Evolutionary conservation across 495 filamentous ascomycete genomes (phyloP), one percentile per base, ranked within the genome.

Genomic region (Xylaria palmicola): DNA sequence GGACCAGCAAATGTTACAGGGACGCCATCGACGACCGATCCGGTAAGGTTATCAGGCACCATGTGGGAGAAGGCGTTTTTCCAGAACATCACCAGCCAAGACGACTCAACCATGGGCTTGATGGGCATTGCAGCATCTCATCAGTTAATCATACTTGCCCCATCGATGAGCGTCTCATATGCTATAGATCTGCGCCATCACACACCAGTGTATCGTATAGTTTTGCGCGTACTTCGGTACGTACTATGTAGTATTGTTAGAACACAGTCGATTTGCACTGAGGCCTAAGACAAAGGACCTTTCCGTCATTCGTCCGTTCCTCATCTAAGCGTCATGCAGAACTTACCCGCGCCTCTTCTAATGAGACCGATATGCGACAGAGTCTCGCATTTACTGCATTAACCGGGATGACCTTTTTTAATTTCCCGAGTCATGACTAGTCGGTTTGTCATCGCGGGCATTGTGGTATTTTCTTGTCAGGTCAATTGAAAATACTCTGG

Each of bases 361-460:
- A 55, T 20, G 37, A 55, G 37, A 9, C 34, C 39, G 17, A 17
- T 32, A 27, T 13, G 22, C 39, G 26, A 22, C 24, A 22, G 19
- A 32, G 1, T 27, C 39, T 56, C 53, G 39, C 34, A 34, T 43
- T 12, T 15, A 30, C 39, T 22, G 53, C 51, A 56, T 56, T n/a
- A 44, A 44, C 39, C 53, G 27, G 53, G 27, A 56, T 56, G 39
- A 22, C 37, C 24, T 44, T 27, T n/a, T 44, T n/a, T 32, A 43
- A 44, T 44, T n/a, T 56, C 37, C 53, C 32, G 12, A 2, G 4
- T 39, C 39, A 13, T 56, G 40, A 56, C 53, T 32, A 34, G 7
- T 22, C n/a, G 53, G 26, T 56, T 56, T 30, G 53, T 56, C 53
- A 56, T 56, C 26, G 15, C 51, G 27, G 22, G 34, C 17, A 30